Conservation (phyloP, 805 yeast genomes). For the Lachancea quebecensis region DNA sequence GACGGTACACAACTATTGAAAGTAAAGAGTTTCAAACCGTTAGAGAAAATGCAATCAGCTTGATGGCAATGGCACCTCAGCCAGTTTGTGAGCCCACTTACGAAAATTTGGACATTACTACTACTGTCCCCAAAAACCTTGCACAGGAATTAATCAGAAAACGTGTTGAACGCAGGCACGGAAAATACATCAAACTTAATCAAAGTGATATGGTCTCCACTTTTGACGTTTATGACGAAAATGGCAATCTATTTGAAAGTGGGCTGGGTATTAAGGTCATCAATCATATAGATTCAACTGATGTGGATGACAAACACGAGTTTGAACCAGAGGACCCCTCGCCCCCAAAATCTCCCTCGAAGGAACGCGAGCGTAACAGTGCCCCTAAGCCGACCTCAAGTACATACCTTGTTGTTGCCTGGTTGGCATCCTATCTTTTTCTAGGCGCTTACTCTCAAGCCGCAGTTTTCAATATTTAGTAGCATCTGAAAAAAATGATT, state of each 20-base stretch:
- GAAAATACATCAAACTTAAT: slow-evolving; percentile 42
- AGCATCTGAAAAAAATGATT: no score
- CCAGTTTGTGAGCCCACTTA: slow-evolving; percentile 37
- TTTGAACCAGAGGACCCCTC: background rate
- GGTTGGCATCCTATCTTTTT: background rate
- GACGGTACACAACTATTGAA: slow-evolving; percentile 33
- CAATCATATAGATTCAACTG: slow-evolving; percentile 1
- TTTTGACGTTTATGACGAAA: slow-evolving; percentile 37
- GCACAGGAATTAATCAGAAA: slow-evolving; percentile 39
- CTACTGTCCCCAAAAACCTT: slow-evolving; percentile 36
- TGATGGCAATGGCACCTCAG: slow-evolving; percentile 22
- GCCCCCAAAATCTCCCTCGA: background rate
- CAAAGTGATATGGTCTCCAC: slow-evolving; percentile 39
- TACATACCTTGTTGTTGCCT: background rate
- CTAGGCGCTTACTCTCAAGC: background rate
- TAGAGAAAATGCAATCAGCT: slow-evolving; percentile 8
- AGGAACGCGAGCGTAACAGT: background rate
- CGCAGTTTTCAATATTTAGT: background rate
- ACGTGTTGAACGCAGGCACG: slow-evolving; percentile 45
- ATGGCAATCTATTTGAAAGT: slow-evolving; percentile 34
- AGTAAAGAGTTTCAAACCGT: slow-evolving; percentile 1
- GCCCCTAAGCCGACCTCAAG: background rate
- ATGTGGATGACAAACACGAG: background rate
- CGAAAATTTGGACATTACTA: slow-evolving; percentile 37
- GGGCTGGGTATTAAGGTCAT: slow-evolving; percentile 18